Evolutionary conservation across 495 filamentous ascomycete species (phyloP), one percentile per base, ranked within the genome.

Genomic region (Penicillium pancosmium): DNA sequence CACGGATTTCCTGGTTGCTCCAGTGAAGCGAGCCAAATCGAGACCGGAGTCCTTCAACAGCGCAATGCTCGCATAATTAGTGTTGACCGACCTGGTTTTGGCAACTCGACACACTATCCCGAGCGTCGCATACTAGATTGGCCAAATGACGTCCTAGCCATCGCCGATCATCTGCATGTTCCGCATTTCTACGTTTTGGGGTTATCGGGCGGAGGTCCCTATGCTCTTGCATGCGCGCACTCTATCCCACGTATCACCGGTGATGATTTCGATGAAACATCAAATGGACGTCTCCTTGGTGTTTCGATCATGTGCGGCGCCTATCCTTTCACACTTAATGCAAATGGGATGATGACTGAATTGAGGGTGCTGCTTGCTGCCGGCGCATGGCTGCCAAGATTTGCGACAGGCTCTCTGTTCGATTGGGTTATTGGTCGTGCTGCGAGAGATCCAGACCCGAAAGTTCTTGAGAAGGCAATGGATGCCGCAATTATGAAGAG

Each of bases 1-100:
- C 59, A 61, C n/a, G 54, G 59, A 31, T 61, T 48, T 35, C 59
- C 59, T 2, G 54, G 59, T 8, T 61, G 36, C 19, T 25, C 40
- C n/a, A 25, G 15, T 21, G 59, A 61, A 56, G 59, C 59, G 13
- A 48, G 23, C 25, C 43, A 43, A 13, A 47, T 55, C 21, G 33
- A 31, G 21, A 18, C 23, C 4, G 25, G 44, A 25, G n/a, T 35
- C 2, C 52, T 60, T 11, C 11, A 50, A 3, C 15, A 25, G 15
- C 54, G 44, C 54, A 49, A 56, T 56, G 16, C 31, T 21, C 52
- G 52, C 16, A 27, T 46, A 9, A 47, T 61, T 27, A 47, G 47
- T 6, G 23, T 56, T 31, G 59, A 61, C 54, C 36, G 59, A 31
- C 59, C 59, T 0, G 59, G 59, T 11, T 52, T 56, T 54, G 53